A percentile compares a stretch with the other conserved stretches of the same genome.
Evolutionary conservation across 345 rosid genomes (phyloP).

Genomic region (Psidium guajava): DNA sequence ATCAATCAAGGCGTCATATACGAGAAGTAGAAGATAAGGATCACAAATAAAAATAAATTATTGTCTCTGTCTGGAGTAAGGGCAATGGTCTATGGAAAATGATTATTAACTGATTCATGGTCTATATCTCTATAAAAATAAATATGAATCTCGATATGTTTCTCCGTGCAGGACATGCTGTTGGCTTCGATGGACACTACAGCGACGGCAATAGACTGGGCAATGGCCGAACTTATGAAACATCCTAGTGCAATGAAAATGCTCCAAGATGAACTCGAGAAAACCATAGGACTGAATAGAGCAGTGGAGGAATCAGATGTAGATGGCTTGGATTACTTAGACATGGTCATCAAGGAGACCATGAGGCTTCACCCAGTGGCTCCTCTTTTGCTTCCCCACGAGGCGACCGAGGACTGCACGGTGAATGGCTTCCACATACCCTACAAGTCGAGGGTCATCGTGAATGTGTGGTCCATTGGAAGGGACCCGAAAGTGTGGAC

Average conservation of each 20-base stretch:
- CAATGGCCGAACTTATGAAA: constrained; percentile 17
- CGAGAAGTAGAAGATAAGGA: not conserved
- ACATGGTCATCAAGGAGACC: constrained; percentile 38
- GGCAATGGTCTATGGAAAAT: no score
- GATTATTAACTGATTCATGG: not conserved
- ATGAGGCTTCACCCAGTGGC: constrained; percentile 34
- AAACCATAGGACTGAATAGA: constrained; percentile 20
- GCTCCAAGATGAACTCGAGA: constrained; percentile 26
- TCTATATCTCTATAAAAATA: not conserved
- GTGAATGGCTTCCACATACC: constrained; percentile 25
- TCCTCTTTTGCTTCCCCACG: constrained; percentile 24
- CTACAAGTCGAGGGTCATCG: constrained; percentile 9
- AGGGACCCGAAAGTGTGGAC: constrained; percentile 23
- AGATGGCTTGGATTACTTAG: constrained; percentile 13
- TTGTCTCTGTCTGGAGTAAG: not conserved
- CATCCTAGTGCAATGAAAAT: constrained; percentile 20
- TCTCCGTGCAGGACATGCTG: constrained; percentile 16
- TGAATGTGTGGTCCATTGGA: constrained; percentile 34
- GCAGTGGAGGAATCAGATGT: constrained; percentile 38
- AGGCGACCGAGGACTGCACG: constrained; percentile 14
- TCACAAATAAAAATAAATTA: not conserved
- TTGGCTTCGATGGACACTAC: constrained; percentile 18
- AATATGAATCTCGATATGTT: not conserved
- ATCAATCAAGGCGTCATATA: not conserved
- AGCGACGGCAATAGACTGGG: constrained; percentile 21